A percentile compares a stretch with the other conserved stretches of the same genome.
These are phyloP conservation scores for Excoecaria cochinchinensis DNA, from an alignment of 345 rosid genomes.

Conservation along the genomic window DNA sequence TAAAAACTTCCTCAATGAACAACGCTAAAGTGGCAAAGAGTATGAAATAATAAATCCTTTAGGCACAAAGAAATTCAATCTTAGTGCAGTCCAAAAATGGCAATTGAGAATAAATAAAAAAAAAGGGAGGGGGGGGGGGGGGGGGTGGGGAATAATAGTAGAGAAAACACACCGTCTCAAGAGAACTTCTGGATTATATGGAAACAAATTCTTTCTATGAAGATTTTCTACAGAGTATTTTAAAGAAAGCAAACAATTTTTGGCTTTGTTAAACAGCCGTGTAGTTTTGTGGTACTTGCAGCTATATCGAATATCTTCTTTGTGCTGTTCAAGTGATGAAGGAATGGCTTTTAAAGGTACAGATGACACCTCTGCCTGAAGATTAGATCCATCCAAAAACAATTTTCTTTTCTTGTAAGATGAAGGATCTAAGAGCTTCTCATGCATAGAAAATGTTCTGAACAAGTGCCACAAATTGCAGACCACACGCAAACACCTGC, in stretches of 20 bases:
- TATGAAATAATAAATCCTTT: background rate
- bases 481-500: conserved; percentile 59
- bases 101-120: conserved; percentile 1
- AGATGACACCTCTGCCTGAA: conserved; percentile 20
- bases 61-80: background rate
- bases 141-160: background rate
- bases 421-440: conserved; percentile 26
- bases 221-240: conserved; percentile 62
- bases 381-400: conserved; percentile 23
- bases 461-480: conserved; percentile 61
- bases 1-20: background rate
- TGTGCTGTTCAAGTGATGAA: conserved; percentile 17
- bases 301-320: conserved; percentile 16
- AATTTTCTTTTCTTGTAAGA: conserved; percentile 55
- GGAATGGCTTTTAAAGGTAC: conserved; percentile 3
- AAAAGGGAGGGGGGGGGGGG: too few species aligned
- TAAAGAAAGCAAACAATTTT: conserved; percentile 71
- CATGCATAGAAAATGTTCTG: conserved; percentile 37
- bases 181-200: conserved; percentile 77
- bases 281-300: conserved; percentile 7
- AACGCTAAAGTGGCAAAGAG: background rate
- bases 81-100: conserved; percentile 4
- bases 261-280: conserved; percentile 49
- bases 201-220: conserved; percentile 63
- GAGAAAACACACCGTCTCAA: conserved; percentile 55